Percentiles rank a stretch among this genome's conserved stretches.
Conservation (phyloP, 768 basidiomycete genomes). For the Lyophyllum decastes region DNA sequence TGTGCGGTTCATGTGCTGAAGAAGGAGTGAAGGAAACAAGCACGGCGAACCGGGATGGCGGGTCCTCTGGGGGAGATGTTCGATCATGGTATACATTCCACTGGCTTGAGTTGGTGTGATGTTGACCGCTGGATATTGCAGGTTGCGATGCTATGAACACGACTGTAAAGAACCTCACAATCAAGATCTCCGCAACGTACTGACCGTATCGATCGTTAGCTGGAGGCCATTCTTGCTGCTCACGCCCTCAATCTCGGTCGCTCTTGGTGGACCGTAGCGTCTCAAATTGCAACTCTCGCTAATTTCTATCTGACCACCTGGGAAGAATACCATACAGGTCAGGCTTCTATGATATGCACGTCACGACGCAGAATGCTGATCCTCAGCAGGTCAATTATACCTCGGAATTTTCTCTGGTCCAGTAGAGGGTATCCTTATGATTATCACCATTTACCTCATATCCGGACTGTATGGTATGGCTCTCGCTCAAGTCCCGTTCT, state of each 20-base stretch:
- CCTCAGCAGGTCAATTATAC: slow-evolving; percentile 73
- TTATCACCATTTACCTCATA: slow-evolving; percentile 73
- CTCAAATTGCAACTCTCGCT: slow-evolving; percentile 73
- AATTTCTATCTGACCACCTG: slow-evolving; percentile 85
- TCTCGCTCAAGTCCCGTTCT: slow-evolving; percentile 1
- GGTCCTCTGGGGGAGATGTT: slow-evolving; percentile 98
- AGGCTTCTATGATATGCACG: slow-evolving; percentile 7
- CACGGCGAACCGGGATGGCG: slow-evolving; percentile 94
- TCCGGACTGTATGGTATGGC: slow-evolving; percentile 72
- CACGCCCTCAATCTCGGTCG: slow-evolving; percentile 89
- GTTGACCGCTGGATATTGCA: slow-evolving; percentile 25
- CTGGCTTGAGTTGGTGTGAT: not conserved
- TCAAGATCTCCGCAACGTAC: not conserved
- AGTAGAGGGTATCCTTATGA: slow-evolving; percentile 92
- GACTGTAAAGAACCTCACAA: slow-evolving; percentile 51
- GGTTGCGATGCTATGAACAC: slow-evolving; percentile 95
- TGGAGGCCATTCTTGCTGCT: slow-evolving; percentile 82
- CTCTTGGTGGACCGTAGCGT: slow-evolving; percentile 96
- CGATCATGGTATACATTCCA: slow-evolving; percentile 74
- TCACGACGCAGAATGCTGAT: not conserved
- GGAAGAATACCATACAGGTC: slow-evolving; percentile 88
- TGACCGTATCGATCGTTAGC: slow-evolving; percentile 38
- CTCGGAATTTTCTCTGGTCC: slow-evolving; percentile 94
- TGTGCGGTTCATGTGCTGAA: not conserved
- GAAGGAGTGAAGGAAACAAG: slow-evolving; percentile 74